Evolutionary conservation across 352 stramenopile genomes (phyloP), one percentile per base, ranked within the genome.

Genomic region (Pythium coloratum): DNA sequence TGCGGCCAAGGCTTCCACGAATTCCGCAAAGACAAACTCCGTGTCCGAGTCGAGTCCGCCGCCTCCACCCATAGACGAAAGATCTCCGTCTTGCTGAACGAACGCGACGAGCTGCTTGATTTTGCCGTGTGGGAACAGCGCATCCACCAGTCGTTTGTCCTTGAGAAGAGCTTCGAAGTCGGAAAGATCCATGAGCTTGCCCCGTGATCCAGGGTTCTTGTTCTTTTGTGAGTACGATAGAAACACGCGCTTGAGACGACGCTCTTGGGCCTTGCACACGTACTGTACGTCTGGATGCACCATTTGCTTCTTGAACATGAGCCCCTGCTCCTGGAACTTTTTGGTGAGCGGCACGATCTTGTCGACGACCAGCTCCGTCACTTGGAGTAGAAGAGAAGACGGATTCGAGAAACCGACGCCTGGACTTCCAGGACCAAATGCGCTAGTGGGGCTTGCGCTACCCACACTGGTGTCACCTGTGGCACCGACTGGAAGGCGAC

Each of bases 241-340:
- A 65, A 94, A 94, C 38, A 90, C 69, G 6, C 84, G 84, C 64
- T 94, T 91, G 20, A 94, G 73, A 26, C 88, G 86, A 50, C 88
- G 90, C 62, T 94, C 86, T 68, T 91, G 82, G 6, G 79, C 61
- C 42, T 91, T 91, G 68, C 85, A 90, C 6, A 92, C 78, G 40
- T 86, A 75, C 55, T 92, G 84, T 3, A 94, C 82, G 42, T 94
- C 86, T 0, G 82, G 81, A 46, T 91, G 75, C 28, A 91, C 76
- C 80, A 92, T 90, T 77, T 92, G 84, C 42, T 92, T 91, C 70
- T 94, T 94, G 64, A 94, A 94, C 10, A 82, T 89, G 13, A 94
- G 69, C 2, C 82, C 82, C 73, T 92, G 84, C 57, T 91, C 80
- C 55, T 92, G 84, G 64, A 88, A 89, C 56, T 91, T 91, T 59